Evolutionary conservation across 1,284 basidiomycete species (phyloP).

Genomic region (Apiotrichum sp.): DNA sequence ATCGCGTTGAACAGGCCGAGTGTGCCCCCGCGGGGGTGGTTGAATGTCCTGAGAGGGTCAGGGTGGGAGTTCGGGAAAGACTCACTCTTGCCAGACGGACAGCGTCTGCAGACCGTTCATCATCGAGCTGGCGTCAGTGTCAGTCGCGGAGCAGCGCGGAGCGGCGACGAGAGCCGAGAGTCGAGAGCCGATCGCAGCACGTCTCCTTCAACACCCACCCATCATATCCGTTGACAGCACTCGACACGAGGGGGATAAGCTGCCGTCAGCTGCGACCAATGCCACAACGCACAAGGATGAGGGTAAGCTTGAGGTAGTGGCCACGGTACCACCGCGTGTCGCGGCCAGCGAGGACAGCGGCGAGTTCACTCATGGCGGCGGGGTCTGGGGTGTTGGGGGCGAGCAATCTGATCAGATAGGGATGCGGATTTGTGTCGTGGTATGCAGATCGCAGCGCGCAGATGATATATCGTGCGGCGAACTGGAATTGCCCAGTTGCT

Average conservation of each 20-base stretch:
- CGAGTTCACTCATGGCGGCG: constrained; percentile 3
- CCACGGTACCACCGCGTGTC: constrained; percentile 31
- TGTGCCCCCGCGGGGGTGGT: not conserved
- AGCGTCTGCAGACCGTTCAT: constrained; percentile 21
- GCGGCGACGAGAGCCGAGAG: not conserved
- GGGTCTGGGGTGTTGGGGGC: too few relatives aligned
- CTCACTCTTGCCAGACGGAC: not conserved
- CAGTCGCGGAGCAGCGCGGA: not conserved
- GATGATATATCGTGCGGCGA: too few relatives aligned
- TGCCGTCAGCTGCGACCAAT: constrained; percentile 1
- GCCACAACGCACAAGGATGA: constrained; percentile 17
- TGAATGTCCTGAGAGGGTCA: not conserved
- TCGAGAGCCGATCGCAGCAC: not conserved
- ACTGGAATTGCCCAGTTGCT: too few relatives aligned
- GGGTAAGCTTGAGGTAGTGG: constrained; percentile 23
- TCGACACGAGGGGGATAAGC: constrained; percentile 30
- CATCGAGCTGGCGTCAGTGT: constrained; percentile 12
- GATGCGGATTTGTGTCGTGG: too few relatives aligned
- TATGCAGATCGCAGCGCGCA: too few relatives aligned
- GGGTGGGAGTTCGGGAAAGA: constrained; percentile 8
- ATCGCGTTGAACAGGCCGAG: constrained; percentile 29
- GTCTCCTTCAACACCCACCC: not conserved
- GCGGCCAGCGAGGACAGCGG: constrained; percentile 17
- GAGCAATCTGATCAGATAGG: too few relatives aligned
- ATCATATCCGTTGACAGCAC: constrained; percentile 24